Percentiles rank a stretch among this genome's conserved stretches.
Conservation (phyloP, 1,284 basidiomycete species). For the Apiotrichum gracile region DNA sequence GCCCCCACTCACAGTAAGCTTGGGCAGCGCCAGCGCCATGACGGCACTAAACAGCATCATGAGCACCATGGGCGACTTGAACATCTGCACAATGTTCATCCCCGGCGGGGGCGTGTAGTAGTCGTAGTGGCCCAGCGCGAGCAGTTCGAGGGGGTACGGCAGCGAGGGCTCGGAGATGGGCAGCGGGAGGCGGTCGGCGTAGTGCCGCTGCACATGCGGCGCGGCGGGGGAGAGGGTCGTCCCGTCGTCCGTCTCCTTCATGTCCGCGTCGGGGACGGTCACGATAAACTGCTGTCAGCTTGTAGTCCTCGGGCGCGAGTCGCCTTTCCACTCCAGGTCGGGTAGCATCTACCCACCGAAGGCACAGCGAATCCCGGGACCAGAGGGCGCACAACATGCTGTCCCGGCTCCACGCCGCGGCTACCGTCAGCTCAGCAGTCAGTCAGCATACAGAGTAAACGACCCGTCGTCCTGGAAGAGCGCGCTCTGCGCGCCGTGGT, state of each 20-base stretch:
- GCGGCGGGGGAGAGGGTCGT: too few relatives aligned
- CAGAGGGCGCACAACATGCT: conserved; percentile 31
- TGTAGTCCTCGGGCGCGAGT: too few relatives aligned
- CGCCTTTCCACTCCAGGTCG: too few relatives aligned
- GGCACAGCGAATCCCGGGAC: conserved; percentile 30
- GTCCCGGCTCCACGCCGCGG: conserved; percentile 26
- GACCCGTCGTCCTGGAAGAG: conserved; percentile 32
- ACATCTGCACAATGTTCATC: conserved; percentile 70
- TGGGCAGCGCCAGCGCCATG: conserved; percentile 72
- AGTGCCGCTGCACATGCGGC: conserved; percentile 56
- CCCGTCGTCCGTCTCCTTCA: too few relatives aligned
- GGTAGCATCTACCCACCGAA: conserved; percentile 28
- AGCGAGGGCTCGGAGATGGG: conserved; percentile 60
- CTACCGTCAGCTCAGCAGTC: conserved; percentile 6
- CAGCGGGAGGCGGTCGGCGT: conserved; percentile 56
- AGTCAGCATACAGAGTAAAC: conserved; percentile 29
- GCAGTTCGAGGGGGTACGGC: conserved; percentile 60
- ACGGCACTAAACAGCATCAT: conserved; percentile 66
- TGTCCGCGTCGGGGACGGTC: conserved; percentile 11
- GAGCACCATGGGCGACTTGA: conserved; percentile 81
- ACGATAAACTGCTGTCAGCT: conserved; percentile 22
- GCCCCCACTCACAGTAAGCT: conserved; percentile 59
- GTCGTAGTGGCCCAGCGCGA: conserved; percentile 57
- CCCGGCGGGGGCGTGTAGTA: conserved; percentile 60
- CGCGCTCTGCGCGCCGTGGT: conserved; percentile 23